These are phyloP conservation scores for Hypoxylon sp. DNA, from an alignment of 2,329 filamentous ascomycete species.

Conservation along the genomic window DNA sequence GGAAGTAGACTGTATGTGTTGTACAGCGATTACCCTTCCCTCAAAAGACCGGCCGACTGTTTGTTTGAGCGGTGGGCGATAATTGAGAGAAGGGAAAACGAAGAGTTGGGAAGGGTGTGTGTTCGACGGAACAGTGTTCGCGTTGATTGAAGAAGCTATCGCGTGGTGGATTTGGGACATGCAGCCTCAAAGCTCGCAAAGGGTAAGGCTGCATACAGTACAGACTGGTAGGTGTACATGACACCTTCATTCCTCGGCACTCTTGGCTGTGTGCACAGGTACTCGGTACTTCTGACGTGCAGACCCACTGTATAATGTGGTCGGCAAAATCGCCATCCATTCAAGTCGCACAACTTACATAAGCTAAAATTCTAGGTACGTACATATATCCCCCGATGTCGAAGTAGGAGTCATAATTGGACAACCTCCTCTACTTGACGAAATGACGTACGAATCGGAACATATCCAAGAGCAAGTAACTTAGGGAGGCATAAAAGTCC, in stretches of 20 bases:
- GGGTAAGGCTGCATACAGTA: constrained; percentile 43
- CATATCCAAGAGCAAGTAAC: constrained; percentile 10
- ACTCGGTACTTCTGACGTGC: constrained; percentile 19
- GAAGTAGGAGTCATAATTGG: constrained; percentile 32
- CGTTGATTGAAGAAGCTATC: constrained; percentile 47
- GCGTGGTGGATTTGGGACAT: constrained; percentile 47
- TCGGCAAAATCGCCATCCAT: constrained; percentile 36
- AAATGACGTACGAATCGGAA: constrained; percentile 32
- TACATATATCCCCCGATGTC: constrained; percentile 25
- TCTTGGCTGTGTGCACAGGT: background rate
- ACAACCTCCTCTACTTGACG: constrained; percentile 6
- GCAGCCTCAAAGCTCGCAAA: constrained; percentile 44
- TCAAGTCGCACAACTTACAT: constrained; percentile 42
- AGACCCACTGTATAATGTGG: constrained; percentile 21
- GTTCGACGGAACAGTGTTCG: constrained; percentile 27
- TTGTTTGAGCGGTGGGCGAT: constrained; percentile 22
- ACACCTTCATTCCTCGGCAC: background rate
- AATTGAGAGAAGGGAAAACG: constrained; percentile 36
- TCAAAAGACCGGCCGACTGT: constrained; percentile 42
- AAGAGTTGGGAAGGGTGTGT: constrained; percentile 29
- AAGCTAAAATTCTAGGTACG: constrained; percentile 43
- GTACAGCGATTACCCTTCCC: constrained; percentile 49
- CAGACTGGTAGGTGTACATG: constrained; percentile 15
- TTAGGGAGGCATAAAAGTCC: constrained; percentile 1
- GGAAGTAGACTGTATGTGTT: constrained; percentile 46